Base-by-base conservation (phyloP, 805 yeast genomes). In the Pichia nanzhaoensis region DNA sequence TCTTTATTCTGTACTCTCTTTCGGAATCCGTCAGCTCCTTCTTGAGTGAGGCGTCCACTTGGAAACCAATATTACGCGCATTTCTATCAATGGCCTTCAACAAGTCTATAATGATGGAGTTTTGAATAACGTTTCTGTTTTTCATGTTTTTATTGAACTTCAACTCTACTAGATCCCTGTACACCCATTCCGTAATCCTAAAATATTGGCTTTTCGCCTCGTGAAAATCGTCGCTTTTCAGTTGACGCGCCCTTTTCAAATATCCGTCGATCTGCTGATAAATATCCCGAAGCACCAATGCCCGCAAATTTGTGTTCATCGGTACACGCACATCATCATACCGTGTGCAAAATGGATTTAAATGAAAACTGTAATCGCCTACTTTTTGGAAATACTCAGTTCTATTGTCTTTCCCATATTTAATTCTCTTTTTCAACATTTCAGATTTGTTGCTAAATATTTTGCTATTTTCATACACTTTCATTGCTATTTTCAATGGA, bases 311-410 rank as follows among this genome's bases (percentile, higher is more conserved):
- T 1, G 34, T n/a, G 12, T 52, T 43, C 4, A 63, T 17, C 28
- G 44, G 30, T 4, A 61, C 37, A 16, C 48, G 34, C 1, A 61
- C 63, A 36, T 61, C 54, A 17, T 54, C 54, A 30, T 37, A 52
- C 24, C 62, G 50, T 4, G 51, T 47, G 2, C 41, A 18, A 45
- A 63, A 65, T 2, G 69, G 69, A 46, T 65, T 64, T 9, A 28
- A 39, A 14, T 34, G 4, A 38, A 42, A 55, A 1, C 35, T 35
- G 44, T 50, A 55, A 21, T 52, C 52, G 18, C 33, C 34, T 7
- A 56, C 18, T 6, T 51, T 47, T 32, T 54, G 45, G 18, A 56
- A 54, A 9, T 48, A 37, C 14, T 6, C 13, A 8, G 12, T n/a
- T 13, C 21, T 14, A 13, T 46, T 37, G 16, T 2, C 27, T 24